These are phyloP conservation scores for Testicularia cyperi DNA, from an alignment of 1,284 basidiomycete genomes.

Conservation along the genomic window DNA sequence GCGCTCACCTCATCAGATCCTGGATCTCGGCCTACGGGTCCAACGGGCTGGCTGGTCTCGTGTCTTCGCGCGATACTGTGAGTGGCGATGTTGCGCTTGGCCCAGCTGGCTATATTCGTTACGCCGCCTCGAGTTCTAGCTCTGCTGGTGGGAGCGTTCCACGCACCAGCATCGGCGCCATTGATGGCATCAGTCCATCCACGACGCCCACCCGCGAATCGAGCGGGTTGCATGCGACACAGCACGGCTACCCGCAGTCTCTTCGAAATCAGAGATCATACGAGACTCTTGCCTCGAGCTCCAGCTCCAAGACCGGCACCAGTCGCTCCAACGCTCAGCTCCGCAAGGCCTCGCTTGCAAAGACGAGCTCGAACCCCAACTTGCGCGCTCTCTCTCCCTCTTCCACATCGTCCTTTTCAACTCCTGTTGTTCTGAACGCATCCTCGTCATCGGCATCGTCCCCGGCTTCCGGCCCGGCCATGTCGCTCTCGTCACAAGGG, in stretches of 20 bases:
- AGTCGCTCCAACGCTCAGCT: background rate
- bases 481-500: background rate
- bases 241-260: constrained; percentile 8
- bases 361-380: constrained; percentile 44
- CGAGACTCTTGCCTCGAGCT: constrained; percentile 9
- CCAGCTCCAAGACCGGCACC: background rate
- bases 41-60: constrained; percentile 38
- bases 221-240: too few species aligned
- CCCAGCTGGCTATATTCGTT: constrained; percentile 33
- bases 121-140: constrained; percentile 16
- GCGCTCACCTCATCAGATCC: constrained; percentile 37
- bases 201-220: too few species aligned
- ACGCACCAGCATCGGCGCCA: too few species aligned
- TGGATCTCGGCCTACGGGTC: constrained; percentile 44
- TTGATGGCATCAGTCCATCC: too few species aligned
- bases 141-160: too few species aligned
- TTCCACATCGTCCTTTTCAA: background rate
- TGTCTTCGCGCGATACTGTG: constrained; percentile 28
- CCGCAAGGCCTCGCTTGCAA: constrained; percentile 11
- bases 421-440: constrained; percentile 6
- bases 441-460: constrained; percentile 10
- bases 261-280: constrained; percentile 5
- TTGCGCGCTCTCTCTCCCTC: constrained; percentile 9
- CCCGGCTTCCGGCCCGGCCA: background rate
- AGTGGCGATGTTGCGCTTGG: constrained; percentile 27